Conservation (phyloP, 1,284 basidiomycete species). For the Apiotrichum veenhuisii region DNA sequence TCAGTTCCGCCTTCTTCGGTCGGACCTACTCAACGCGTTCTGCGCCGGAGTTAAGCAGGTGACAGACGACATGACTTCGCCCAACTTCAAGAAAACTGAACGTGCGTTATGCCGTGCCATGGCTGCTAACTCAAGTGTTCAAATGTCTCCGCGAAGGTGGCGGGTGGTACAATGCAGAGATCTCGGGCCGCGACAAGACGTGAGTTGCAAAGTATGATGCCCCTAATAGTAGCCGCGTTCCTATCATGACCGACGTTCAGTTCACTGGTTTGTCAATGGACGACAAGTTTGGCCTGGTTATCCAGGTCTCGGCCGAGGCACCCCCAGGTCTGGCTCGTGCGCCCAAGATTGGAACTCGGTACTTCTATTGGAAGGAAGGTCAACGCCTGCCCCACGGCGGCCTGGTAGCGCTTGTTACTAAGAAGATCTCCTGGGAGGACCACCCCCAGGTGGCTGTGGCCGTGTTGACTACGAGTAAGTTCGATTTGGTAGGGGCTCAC, state of each 20-base stretch:
- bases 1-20: constrained; percentile 65
- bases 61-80: constrained; percentile 49
- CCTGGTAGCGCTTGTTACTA: constrained; percentile 58
- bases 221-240: constrained; percentile 52
- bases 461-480: constrained; percentile 6
- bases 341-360: constrained; percentile 27
- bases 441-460: constrained; percentile 18
- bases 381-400: constrained; percentile 59
- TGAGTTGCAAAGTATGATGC: neutral
- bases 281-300: constrained; percentile 53
- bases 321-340: constrained; percentile 48
- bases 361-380: constrained; percentile 57
- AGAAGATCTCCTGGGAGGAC: constrained; percentile 21
- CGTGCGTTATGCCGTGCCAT: neutral
- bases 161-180: constrained; percentile 4
- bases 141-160: neutral
- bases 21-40: constrained; percentile 55
- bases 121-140: neutral
- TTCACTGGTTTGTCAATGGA: constrained; percentile 54
- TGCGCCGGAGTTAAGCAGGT: constrained; percentile 54
- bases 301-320: constrained; percentile 52
- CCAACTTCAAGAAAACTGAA: neutral
- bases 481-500: no score
- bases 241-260: constrained; percentile 56
- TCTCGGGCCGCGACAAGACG: neutral